Conservation (phyloP, 2,329 filamentous ascomycete genomes). For the Ophiostoma ips region DNA sequence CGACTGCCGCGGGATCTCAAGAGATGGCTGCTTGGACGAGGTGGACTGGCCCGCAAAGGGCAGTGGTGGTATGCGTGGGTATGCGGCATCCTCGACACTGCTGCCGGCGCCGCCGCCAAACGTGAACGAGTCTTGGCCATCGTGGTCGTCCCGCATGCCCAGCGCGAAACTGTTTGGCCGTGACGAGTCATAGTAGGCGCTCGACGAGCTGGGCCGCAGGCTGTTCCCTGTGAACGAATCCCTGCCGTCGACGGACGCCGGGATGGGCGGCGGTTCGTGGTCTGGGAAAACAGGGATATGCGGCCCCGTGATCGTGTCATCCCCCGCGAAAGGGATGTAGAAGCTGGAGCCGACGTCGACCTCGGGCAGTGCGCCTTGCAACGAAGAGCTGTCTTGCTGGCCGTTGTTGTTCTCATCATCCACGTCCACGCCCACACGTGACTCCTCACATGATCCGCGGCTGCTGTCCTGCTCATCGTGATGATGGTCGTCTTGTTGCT, state of each 20-base stretch:
- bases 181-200: slow-evolving; percentile 29
- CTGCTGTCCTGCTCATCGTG: slow-evolving; percentile 9
- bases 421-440: too few species aligned
- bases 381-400: slow-evolving; percentile 1
- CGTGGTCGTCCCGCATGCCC: slow-evolving; percentile 22
- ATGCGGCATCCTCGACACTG: slow-evolving; percentile 4
- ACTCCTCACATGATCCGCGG: background rate
- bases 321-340: slow-evolving; percentile 31
- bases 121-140: slow-evolving; percentile 28
- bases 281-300: slow-evolving; percentile 25
- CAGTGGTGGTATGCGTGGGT: slow-evolving; percentile 16
- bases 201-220: slow-evolving; percentile 20
- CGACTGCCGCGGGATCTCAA: slow-evolving; percentile 28
- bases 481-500: too few species aligned
- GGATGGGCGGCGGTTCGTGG: slow-evolving; percentile 38
- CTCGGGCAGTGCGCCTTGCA: slow-evolving; percentile 29
- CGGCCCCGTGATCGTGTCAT: slow-evolving; percentile 14
- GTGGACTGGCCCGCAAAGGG: slow-evolving; percentile 20
- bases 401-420: too few species aligned
- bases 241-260: slow-evolving; percentile 15
- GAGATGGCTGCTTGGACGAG: slow-evolving; percentile 32
- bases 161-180: slow-evolving; percentile 28
- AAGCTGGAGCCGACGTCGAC: slow-evolving; percentile 38
- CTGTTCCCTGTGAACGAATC: slow-evolving; percentile 20
- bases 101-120: slow-evolving; percentile 23